Base-by-base conservation (phyloP, 2,329 filamentous ascomycete species). In the Microdochium paspali region DNA sequence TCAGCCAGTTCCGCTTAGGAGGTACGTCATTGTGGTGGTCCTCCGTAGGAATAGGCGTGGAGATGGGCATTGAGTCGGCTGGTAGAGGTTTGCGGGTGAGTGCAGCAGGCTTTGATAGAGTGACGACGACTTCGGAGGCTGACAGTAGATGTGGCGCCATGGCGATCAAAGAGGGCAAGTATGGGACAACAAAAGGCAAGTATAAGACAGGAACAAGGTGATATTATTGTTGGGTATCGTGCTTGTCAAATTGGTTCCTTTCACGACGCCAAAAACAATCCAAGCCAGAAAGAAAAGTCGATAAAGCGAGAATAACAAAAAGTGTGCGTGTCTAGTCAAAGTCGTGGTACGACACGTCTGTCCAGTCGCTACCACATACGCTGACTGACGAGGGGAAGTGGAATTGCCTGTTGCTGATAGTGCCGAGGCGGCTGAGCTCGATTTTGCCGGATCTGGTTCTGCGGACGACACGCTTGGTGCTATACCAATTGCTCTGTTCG, bases 1-100 rank as follows among this genome's bases (percentile, higher is more conserved):
- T 72, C 44, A 64, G 59, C 70, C 70, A 73, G 12, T 63, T 56
- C 48, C 31, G 31, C n/a, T 35, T 7, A 12, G 31, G 10, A 12
- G 6, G 6, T n/a, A 5, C 6, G 10, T 35, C 10, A 15, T 35
- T 12, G 7, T 18, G 31, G 7, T 35, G 10, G 31, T 7, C 31
- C 6, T 7, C 15, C 6, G 31, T 5, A n/a, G n/a, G 10, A n/a
- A 35, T 18, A n/a, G n/a, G n/a, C 31, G 31, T 12, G 6, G 10
- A 12, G 31, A 35, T 35, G 31, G 15, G 6, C 10, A n/a, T 35
- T n/a, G n/a, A n/a, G n/a, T n/a, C n/a, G n/a, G n/a, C n/a, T n/a
- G n/a, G n/a, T n/a, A n/a, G n/a, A n/a, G n/a, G n/a, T 6, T 35
- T 35, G 7, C 26, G 7, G 13, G 7, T 7, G 26, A 28, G 13